phyloP scores from a whole-genome alignment of 805 yeast genomes.

The Zygosaccharomyces kombuchaensis region DNA sequence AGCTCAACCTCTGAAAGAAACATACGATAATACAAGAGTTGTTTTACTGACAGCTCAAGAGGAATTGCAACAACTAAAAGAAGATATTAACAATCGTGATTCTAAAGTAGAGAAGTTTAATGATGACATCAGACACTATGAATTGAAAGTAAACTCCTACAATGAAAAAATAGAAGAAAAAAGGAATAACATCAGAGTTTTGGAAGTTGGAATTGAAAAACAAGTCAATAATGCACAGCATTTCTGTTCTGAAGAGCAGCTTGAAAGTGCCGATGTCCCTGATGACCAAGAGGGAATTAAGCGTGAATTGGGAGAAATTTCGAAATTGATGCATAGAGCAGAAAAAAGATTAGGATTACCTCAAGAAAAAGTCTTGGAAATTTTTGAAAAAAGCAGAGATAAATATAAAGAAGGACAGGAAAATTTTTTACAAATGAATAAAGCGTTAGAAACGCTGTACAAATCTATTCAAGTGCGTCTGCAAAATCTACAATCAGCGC shows the following conservation, averaged over 20 bases:
- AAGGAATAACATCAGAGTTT: conserved; percentile 24
- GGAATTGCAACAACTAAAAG: conserved; percentile 17
- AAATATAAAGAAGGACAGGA: conserved; percentile 41
- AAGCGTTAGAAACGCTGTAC: conserved; percentile 32
- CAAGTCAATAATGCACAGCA: conserved; percentile 34
- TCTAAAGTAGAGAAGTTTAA: conserved; percentile 22
- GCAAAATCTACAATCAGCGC: conserved; percentile 39
- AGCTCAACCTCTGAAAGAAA: conserved; percentile 19
- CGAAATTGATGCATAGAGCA: conserved; percentile 45
- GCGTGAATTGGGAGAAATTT: conserved; percentile 44
- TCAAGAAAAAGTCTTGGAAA: conserved; percentile 49
- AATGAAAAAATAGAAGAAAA: conserved; percentile 22
- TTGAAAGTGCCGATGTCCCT: conserved; percentile 37
- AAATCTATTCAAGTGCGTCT: conserved; percentile 43
- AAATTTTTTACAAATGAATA: conserved; percentile 37
- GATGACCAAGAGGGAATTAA: conserved; percentile 47
- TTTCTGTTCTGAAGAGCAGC: conserved; percentile 47
- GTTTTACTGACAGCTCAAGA: conserved; percentile 11
- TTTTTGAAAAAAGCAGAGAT: conserved; percentile 43
- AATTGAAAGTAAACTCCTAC: conserved; percentile 19
- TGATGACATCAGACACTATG: conserved; percentile 26
- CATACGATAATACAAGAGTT: conserved; percentile 17
- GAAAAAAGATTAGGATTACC: conserved; percentile 52
- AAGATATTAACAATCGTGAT: conserved; percentile 14
- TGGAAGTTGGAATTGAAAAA: conserved; percentile 30